A percentile compares a stretch with the other conserved stretches of the same genome.
These are phyloP conservation scores for Aspergillus unguis DNA, from an alignment of 2,329 filamentous ascomycete species.

Conservation along the genomic window DNA sequence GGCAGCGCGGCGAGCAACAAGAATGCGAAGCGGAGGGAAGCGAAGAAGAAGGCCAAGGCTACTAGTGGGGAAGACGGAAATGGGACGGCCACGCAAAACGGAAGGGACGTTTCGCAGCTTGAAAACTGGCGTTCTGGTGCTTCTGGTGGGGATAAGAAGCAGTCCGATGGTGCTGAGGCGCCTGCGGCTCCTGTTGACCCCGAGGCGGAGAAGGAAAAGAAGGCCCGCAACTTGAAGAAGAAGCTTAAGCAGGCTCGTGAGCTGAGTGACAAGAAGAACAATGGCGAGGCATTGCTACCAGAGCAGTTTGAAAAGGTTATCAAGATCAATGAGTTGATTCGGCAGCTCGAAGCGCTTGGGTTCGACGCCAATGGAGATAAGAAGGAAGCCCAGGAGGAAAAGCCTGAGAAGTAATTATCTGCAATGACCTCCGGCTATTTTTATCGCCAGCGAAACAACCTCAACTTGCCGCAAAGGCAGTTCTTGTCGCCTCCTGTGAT, in stretches of 20 bases:
- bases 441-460: neutral
- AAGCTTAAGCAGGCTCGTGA: slow-evolving; percentile 93
- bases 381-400: slow-evolving; percentile 34
- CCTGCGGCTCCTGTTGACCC: slow-evolving; percentile 52
- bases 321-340: slow-evolving; percentile 89
- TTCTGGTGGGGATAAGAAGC: slow-evolving; percentile 21
- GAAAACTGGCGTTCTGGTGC: slow-evolving; percentile 33
- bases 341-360: slow-evolving; percentile 79
- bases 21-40: slow-evolving; percentile 77
- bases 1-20: slow-evolving; percentile 65
- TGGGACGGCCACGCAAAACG: slow-evolving; percentile 12
- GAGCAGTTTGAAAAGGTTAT: slow-evolving; percentile 98
- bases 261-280: slow-evolving; percentile 84
- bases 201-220: slow-evolving; percentile 83
- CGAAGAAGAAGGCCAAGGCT: slow-evolving; percentile 58
- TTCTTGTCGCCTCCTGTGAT: neutral
- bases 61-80: slow-evolving; percentile 59
- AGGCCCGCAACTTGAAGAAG: slow-evolving; percentile 86
- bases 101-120: slow-evolving; percentile 27
- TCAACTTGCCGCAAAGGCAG: neutral
- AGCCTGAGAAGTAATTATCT: slow-evolving; percentile 8
- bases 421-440: neutral
- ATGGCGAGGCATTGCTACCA: slow-evolving; percentile 75
- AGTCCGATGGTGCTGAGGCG: slow-evolving; percentile 26
- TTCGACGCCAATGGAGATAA: slow-evolving; percentile 76